phyloP scores from a whole-genome alignment of 169 alveolate species.

The Blepharisma undulans region DNA sequence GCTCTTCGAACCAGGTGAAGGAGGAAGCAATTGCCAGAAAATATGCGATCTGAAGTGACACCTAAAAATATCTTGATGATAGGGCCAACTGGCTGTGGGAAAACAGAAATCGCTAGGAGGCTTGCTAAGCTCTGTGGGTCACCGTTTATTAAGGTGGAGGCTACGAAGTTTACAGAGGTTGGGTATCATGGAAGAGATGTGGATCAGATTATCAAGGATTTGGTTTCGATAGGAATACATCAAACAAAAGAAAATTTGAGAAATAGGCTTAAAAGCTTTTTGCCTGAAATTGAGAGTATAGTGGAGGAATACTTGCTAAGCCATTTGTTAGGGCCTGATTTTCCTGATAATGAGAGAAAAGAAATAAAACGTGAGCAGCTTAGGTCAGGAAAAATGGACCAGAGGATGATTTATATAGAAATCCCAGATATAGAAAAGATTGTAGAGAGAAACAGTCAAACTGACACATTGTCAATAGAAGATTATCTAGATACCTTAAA shows the following conservation, averaged over 20 bases:
- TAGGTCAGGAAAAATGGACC: constrained; percentile 71
- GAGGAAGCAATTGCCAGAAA: constrained; percentile 67
- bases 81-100: constrained; percentile 91
- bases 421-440: constrained; percentile 51
- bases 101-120: constrained; percentile 89
- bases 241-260: neutral
- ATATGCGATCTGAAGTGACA: constrained; percentile 70
- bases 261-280: neutral
- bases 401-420: constrained; percentile 66
- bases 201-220: constrained; percentile 81
- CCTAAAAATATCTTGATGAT: constrained; percentile 87
- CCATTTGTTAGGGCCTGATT: constrained; percentile 50
- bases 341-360: constrained; percentile 63
- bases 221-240: constrained; percentile 51
- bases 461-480: constrained; percentile 15
- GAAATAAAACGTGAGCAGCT: constrained; percentile 69
- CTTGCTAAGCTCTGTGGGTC: constrained; percentile 86
- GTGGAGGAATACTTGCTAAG: constrained; percentile 73
- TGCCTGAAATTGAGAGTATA: constrained; percentile 65
- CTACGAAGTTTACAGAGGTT: constrained; percentile 92
- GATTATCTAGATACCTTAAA: constrained; percentile 29
- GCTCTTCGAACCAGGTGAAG: constrained; percentile 81
- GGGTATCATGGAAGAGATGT: constrained; percentile 92
- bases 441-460: neutral
- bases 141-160: constrained; percentile 91